phyloP scores from a whole-genome alignment of 2,329 filamentous ascomycete genomes.

The Sporothrix globosa region DNA sequence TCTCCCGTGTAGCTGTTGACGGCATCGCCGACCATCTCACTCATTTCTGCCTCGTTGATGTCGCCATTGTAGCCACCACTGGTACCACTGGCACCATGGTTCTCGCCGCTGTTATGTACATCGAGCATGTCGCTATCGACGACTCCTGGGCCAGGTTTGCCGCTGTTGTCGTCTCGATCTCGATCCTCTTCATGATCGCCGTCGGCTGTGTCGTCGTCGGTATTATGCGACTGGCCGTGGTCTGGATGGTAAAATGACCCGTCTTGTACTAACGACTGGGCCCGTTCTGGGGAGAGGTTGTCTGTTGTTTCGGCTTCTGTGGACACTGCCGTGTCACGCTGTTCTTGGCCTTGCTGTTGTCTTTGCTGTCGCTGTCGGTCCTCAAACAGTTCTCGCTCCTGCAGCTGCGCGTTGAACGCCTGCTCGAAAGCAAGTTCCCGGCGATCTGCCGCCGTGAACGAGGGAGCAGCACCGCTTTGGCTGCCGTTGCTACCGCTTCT shows the following conservation, averaged over 20 bases:
- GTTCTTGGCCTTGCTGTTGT: background rate
- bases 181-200: background rate
- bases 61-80: slow-evolving; percentile 37
- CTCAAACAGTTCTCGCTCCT: background rate
- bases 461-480: no score
- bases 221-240: background rate
- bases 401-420: slow-evolving; percentile 21
- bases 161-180: background rate
- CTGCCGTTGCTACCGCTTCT: background rate
- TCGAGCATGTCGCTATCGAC: slow-evolving; percentile 25
- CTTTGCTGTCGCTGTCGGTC: slow-evolving; percentile 32
- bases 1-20: slow-evolving; percentile 12
- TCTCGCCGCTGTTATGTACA: background rate
- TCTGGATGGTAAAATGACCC: background rate
- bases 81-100: slow-evolving; percentile 10
- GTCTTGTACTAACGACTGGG: slow-evolving; percentile 19
- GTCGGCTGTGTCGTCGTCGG: background rate
- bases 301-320: background rate
- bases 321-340: background rate
- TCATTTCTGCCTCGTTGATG: slow-evolving; percentile 37
- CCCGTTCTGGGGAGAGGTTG: slow-evolving; percentile 10
- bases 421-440: slow-evolving; percentile 30
- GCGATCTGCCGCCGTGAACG: background rate
- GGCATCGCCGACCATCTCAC: slow-evolving; percentile 30
- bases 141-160: background rate